These are phyloP conservation scores for Durusdinium trenchii DNA, from an alignment of 73 alveolate genomes.

Conservation along the genomic window DNA sequence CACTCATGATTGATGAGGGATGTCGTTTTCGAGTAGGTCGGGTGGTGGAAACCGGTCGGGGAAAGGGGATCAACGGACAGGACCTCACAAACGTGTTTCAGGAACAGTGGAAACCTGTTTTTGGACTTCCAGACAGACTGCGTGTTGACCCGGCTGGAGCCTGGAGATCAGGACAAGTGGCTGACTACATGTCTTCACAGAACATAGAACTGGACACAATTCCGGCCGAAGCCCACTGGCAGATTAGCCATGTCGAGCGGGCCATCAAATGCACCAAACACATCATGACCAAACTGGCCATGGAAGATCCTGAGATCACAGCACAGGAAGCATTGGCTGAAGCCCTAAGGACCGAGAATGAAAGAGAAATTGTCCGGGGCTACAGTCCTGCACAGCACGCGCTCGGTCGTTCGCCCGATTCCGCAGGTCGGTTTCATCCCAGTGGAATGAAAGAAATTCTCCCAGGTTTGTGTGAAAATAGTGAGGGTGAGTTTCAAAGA, in stretches of 20 bases:
- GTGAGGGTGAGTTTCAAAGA: neutral
- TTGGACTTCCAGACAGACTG: neutral
- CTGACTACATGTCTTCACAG: neutral
- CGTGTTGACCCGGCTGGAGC: constrained; percentile 20
- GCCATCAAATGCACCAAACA: neutral
- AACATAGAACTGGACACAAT: neutral
- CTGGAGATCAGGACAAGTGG: neutral
- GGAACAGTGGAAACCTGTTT: neutral
- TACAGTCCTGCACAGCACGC: constrained; percentile 41
- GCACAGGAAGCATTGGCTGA: neutral
- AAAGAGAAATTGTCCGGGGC: constrained; percentile 2
- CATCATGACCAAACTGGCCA: neutral
- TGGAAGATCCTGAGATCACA: neutral
- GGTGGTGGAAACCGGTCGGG: neutral
- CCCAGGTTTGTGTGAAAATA: neutral
- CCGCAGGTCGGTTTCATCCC: neutral
- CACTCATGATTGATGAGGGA: neutral
- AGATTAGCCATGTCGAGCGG: neutral
- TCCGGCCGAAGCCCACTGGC: constrained; percentile 48
- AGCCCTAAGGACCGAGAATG: neutral
- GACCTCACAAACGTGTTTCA: neutral
- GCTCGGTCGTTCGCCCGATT: neutral
- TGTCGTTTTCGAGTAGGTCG: neutral
- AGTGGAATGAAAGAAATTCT: neutral
- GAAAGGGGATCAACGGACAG: neutral